Conservation (phyloP, 1,284 basidiomycete genomes). For the Heliocybe sulcata region DNA sequence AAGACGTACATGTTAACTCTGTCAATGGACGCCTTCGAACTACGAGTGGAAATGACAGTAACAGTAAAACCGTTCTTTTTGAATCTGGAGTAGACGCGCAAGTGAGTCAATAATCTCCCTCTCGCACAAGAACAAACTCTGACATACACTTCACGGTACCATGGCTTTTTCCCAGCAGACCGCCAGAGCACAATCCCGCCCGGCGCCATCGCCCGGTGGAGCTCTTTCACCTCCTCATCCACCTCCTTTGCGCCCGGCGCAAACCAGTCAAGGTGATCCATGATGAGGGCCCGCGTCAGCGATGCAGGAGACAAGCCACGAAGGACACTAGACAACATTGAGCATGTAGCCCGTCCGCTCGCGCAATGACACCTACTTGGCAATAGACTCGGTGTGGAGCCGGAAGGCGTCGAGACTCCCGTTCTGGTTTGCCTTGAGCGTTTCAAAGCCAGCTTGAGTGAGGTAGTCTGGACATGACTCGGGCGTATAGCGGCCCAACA, state of each 20-base stretch:
- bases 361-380: slow-evolving; percentile 44
- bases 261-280: slow-evolving; percentile 84
- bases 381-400: slow-evolving; percentile 74
- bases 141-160: slow-evolving; percentile 53
- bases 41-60: slow-evolving; percentile 34
- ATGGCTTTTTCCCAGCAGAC: slow-evolving; percentile 64
- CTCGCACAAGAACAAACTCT: background rate
- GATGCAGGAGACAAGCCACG: slow-evolving; percentile 44
- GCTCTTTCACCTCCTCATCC: slow-evolving; percentile 56
- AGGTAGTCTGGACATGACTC: slow-evolving; percentile 73
- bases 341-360: too few species aligned
- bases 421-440: slow-evolving; percentile 43
- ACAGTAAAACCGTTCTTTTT: slow-evolving; percentile 40
- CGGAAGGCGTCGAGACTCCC: slow-evolving; percentile 58
- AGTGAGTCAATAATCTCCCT: slow-evolving; percentile 21
- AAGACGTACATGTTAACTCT: slow-evolving; percentile 54
- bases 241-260: slow-evolving; percentile 50
- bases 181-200: slow-evolving; percentile 70
- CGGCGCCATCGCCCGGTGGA: slow-evolving; percentile 51
- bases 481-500: slow-evolving; percentile 60
- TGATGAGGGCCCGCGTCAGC: slow-evolving; percentile 64
- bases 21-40: slow-evolving; percentile 42
- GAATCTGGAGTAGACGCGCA: slow-evolving; percentile 21
- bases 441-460: slow-evolving; percentile 58
- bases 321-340: slow-evolving; percentile 35